Evolutionary conservation across 768 basidiomycete genomes (phyloP).

Genomic region (Lentinula guzmanii): DNA sequence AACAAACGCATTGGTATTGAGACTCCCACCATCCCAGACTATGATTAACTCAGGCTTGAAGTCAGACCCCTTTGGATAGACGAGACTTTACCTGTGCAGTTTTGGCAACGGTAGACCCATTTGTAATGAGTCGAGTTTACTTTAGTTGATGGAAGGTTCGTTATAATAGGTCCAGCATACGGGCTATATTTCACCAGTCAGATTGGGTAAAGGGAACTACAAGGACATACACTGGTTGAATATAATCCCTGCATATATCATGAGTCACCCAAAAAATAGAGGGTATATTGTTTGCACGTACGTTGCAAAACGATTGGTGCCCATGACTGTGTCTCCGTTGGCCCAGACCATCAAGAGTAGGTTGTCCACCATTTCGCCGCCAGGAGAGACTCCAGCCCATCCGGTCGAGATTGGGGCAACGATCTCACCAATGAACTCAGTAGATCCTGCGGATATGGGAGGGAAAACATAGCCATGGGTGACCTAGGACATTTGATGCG

Average conservation of each 20-base stretch:
- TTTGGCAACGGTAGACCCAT: slow-evolving; percentile 63
- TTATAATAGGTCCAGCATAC: slow-evolving; percentile 46
- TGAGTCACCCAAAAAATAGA: neutral
- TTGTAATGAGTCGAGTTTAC: slow-evolving; percentile 62
- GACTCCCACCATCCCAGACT: slow-evolving; percentile 35
- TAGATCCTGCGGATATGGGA: slow-evolving; percentile 30
- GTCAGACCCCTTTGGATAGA: neutral
- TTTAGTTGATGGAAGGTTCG: slow-evolving; percentile 40
- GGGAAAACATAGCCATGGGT: slow-evolving; percentile 46
- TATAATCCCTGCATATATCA: slow-evolving; percentile 34
- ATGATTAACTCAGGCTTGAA: slow-evolving; percentile 7
- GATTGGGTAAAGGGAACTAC: neutral
- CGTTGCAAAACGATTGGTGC: slow-evolving; percentile 49
- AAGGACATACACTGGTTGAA: slow-evolving; percentile 38
- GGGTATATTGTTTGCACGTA: slow-evolving; percentile 23
- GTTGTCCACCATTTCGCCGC: slow-evolving; percentile 48
- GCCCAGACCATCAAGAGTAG: slow-evolving; percentile 59
- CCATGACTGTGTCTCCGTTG: slow-evolving; percentile 40
- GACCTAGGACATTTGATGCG: neutral
- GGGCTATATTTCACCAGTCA: slow-evolving; percentile 19
- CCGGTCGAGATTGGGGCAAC: slow-evolving; percentile 46
- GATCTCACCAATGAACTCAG: slow-evolving; percentile 60
- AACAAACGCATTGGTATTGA: slow-evolving; percentile 26
- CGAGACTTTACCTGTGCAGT: slow-evolving; percentile 47
- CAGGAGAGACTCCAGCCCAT: slow-evolving; percentile 53